Conservation (phyloP, 2,329 filamentous ascomycete species). For the Ascochyta rabiei region DNA sequence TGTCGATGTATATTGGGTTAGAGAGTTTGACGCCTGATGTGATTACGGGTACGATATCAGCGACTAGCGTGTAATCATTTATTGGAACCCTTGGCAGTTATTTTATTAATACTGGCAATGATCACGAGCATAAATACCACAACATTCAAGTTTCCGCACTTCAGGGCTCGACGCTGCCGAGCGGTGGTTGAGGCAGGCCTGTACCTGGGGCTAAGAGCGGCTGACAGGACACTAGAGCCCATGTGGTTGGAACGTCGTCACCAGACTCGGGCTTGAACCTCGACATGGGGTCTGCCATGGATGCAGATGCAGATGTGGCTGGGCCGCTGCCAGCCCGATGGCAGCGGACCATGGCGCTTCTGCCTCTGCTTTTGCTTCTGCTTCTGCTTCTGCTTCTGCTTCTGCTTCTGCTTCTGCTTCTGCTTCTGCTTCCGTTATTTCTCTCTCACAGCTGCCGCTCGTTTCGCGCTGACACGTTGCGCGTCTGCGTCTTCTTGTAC, state of each 20-base stretch:
- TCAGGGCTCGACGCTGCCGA: neutral
- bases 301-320: constrained; percentile 34
- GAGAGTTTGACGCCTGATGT: constrained; percentile 17
- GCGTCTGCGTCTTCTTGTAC: neutral
- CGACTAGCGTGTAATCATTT: constrained; percentile 15
- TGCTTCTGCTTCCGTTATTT: constrained; percentile 24
- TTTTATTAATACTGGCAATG: constrained; percentile 24
- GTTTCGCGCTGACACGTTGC: constrained; percentile 12
- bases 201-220: constrained; percentile 31
- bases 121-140: constrained; percentile 31
- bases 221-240: constrained; percentile 20
- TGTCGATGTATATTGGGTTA: constrained; percentile 11
- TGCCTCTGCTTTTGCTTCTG: constrained; percentile 21
- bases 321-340: constrained; percentile 33
- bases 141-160: constrained; percentile 1
- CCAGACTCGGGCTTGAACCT: constrained; percentile 17
- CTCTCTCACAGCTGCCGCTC: constrained; percentile 24
- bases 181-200: constrained; percentile 13
- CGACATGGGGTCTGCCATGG: constrained; percentile 32
- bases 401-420: too few species aligned
- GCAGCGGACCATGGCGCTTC: constrained; percentile 25
- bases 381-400: too few species aligned
- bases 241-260: constrained; percentile 29
- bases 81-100: constrained; percentile 15
- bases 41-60: constrained; percentile 16